phyloP scores from a whole-genome alignment of 1,284 basidiomycete genomes.

The Amylostereum chailletii region DNA sequence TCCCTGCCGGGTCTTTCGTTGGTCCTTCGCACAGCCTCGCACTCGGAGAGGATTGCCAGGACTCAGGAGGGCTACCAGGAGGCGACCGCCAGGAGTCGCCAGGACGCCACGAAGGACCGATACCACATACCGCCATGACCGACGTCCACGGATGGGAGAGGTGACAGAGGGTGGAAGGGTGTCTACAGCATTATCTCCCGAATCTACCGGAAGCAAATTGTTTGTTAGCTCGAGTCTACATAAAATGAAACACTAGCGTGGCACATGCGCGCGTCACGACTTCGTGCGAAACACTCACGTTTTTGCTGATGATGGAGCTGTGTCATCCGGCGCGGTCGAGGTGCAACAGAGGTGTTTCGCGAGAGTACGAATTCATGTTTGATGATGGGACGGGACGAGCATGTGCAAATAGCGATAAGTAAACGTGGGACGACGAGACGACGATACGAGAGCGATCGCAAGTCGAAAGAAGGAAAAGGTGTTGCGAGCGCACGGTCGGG shows the following conservation, averaged over 20 bases:
- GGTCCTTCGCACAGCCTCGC: too few species aligned
- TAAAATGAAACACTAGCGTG: neutral
- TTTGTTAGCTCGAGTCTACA: neutral
- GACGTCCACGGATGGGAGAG: neutral
- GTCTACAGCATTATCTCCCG: conserved; percentile 44
- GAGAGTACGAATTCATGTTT: neutral
- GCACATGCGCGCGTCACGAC: conserved; percentile 2
- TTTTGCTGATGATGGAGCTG: conserved; percentile 60
- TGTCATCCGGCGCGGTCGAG: neutral
- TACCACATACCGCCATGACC: too few species aligned
- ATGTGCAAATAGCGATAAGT: conserved; percentile 16
- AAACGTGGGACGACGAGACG: conserved; percentile 13
- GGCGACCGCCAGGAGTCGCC: too few species aligned
- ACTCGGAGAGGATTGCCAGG: too few species aligned
- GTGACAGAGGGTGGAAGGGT: neutral
- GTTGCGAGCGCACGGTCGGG: conserved; percentile 13
- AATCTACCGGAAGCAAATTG: conserved; percentile 26
- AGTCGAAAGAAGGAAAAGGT: conserved; percentile 9
- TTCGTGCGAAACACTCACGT: conserved; percentile 37
- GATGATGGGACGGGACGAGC: conserved; percentile 1
- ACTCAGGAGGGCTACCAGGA: too few species aligned
- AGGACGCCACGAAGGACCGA: too few species aligned
- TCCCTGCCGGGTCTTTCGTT: too few species aligned
- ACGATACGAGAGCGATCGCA: conserved; percentile 4
- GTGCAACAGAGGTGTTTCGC: conserved; percentile 10